Percentiles rank a stretch among this genome's conserved stretches.
phyloP scores from a whole-genome alignment of 2,329 filamentous ascomycete species.

The Aspergillus sp. region DNA sequence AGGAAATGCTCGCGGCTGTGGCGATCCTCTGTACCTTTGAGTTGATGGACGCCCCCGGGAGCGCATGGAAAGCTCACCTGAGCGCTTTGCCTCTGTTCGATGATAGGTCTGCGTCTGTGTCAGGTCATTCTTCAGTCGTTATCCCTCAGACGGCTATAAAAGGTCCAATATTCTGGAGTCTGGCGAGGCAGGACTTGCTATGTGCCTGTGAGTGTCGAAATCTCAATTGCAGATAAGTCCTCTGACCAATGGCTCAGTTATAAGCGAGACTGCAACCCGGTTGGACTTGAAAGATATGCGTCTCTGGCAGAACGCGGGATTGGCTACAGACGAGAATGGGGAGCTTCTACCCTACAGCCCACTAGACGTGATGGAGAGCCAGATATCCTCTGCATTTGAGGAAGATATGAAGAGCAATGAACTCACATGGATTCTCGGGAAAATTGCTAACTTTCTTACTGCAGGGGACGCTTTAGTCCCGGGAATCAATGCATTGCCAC shows the following conservation, averaged over 20 bases:
- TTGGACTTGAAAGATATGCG: constrained; percentile 15
- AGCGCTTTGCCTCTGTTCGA: constrained; percentile 14
- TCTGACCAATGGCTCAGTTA: background rate
- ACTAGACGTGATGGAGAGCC: background rate
- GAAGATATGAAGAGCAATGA: constrained; percentile 17
- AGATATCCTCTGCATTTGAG: background rate
- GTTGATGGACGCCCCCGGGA: constrained; percentile 18
- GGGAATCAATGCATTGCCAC: constrained; percentile 10
- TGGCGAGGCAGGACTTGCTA: constrained; percentile 17
- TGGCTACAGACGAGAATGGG: constrained; percentile 4
- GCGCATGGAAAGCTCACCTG: constrained; percentile 16
- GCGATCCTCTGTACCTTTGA: constrained; percentile 18
- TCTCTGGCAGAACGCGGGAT: constrained; percentile 18
- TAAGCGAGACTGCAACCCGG: constrained; percentile 16
- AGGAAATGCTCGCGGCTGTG: constrained; percentile 19
- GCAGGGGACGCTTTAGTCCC: constrained; percentile 11
- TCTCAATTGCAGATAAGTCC: constrained; percentile 1
- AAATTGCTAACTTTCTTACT: constrained; percentile 18
- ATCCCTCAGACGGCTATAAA: background rate
- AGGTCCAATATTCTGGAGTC: constrained; percentile 20
- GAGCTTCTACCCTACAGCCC: background rate
- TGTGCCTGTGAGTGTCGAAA: constrained; percentile 16
- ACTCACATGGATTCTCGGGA: constrained; percentile 18
- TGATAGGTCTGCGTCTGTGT: background rate
- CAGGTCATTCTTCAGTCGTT: background rate